phyloP scores from a whole-genome alignment of 2,329 filamentous ascomycete genomes.

The Myriosclerotinia curreyana region DNA sequence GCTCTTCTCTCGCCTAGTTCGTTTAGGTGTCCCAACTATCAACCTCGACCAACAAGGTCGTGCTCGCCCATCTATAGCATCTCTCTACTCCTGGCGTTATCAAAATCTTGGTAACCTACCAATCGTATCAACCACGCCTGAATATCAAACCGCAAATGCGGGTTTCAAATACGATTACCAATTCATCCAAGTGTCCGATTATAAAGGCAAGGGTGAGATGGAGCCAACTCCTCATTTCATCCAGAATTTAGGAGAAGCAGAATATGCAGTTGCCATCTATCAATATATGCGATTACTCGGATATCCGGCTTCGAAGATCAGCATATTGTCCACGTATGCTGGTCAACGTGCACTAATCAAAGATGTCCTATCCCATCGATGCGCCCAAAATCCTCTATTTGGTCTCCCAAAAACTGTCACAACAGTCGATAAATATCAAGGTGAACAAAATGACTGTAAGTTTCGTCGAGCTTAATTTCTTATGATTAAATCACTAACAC shows the following conservation, averaged over 20 bases:
- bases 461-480: constrained; percentile 33
- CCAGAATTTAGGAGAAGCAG: constrained; percentile 93
- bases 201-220: constrained; percentile 83
- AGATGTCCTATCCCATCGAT: constrained; percentile 82
- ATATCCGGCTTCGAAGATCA: constrained; percentile 72
- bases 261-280: constrained; percentile 92
- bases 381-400: constrained; percentile 78
- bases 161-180: constrained; percentile 94
- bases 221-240: constrained; percentile 94
- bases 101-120: constrained; percentile 75
- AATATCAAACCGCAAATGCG: constrained; percentile 81
- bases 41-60: constrained; percentile 92
- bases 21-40: constrained; percentile 87
- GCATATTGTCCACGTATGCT: constrained; percentile 88
- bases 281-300: constrained; percentile 97
- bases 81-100: constrained; percentile 93
- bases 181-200: constrained; percentile 92
- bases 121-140: constrained; percentile 61
- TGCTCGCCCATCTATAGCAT: constrained; percentile 79
- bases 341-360: constrained; percentile 85
- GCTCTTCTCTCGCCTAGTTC: constrained; percentile 84
- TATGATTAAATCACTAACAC: constrained; percentile 25
- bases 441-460: constrained; percentile 98
- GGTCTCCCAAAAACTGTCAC: constrained; percentile 85
- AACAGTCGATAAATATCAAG: constrained; percentile 98